A percentile compares a stretch with the other conserved stretches of the same genome.
Evolutionary conservation across 176 grass and related monocot genomes (phyloP).

Genomic region (Carex littledalei): DNA sequence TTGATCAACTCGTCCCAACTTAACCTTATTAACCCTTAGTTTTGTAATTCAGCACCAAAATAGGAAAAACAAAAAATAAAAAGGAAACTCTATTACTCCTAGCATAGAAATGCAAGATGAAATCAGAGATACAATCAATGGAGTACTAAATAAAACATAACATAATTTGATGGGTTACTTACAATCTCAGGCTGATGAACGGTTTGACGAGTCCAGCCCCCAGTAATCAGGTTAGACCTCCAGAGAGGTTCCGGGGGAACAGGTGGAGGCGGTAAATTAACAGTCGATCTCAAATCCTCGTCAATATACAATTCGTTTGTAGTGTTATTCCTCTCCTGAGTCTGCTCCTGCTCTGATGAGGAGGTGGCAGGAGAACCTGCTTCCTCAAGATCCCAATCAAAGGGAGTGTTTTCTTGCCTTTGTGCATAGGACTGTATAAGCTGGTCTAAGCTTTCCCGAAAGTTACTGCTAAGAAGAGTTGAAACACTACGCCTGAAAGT

Average conservation of each 20-base stretch:
- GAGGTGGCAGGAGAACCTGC: constrained; percentile 12
- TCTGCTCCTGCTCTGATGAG: constrained; percentile 25
- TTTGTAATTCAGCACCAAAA: background rate
- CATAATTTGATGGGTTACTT: background rate
- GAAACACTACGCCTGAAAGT: constrained; percentile 76
- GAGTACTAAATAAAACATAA: background rate
- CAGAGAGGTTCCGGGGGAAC: constrained; percentile 29
- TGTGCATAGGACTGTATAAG: constrained; percentile 73
- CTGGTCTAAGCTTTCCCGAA: constrained; percentile 75
- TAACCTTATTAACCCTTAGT: background rate
- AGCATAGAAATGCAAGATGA: background rate
- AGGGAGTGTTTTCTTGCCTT: constrained; percentile 48
- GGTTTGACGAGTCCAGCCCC: constrained; percentile 44
- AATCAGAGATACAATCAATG: background rate
- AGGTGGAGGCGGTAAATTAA: constrained; percentile 25
- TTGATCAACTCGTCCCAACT: background rate
- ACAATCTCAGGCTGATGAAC: constrained; percentile 27
- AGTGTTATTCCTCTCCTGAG: constrained; percentile 17
- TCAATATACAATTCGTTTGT: constrained; percentile 6
- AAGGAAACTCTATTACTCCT: background rate
- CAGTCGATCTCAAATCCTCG: constrained; percentile 1
- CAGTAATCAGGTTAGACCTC: constrained; percentile 37
- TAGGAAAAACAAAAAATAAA: background rate
- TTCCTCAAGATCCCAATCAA: constrained; percentile 43
- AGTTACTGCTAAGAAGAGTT: constrained; percentile 80